Evolutionary conservation across 1,139 yeast genomes (phyloP), one percentile per base, ranked within the genome.

Genomic region (Zygosaccharomyces pseudobailii): DNA sequence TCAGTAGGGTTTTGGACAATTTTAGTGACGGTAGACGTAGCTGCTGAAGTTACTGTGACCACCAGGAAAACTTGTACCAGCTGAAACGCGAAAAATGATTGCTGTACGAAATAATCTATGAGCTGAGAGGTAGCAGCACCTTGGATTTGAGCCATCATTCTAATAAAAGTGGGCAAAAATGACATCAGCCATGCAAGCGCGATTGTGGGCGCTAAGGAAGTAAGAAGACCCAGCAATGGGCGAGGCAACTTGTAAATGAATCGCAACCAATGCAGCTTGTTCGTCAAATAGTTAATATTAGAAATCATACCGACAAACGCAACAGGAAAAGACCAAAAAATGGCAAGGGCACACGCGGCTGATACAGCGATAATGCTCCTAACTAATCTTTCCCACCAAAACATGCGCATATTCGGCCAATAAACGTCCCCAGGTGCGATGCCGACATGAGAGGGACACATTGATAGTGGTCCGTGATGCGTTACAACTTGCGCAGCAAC

Each of bases 231-330:
- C 69, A 81, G 71, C 46, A 92, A 69, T 25, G 65, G 69, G 1
- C 55, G 34, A 27, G 97, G 97, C 71, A 88, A 70, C 28, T 82
- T 77, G 62, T 82, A 68, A 57, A 92, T 78, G 66, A 87, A 90
- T 25, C 71, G 65, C 58, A 90, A 76, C 74, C 84, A 89, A 20
- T 72, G 86, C 22, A 89, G 74, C 54, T 79, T 80, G 44, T 79
- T 72, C 34, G 84, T 86, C 66, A 89, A 73, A 58, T 75, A 77
- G 54, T 84, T 80, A 58, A 92, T 78, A 69, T 90, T 90, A 21
- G 97, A 89, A 55, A 92, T 78, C 61, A 84, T 74, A 82, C 97
- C 97, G 47, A 92, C 96, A 66, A 88, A 87, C 2, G 97, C 96
- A 45, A 90, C 97, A 17, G 97, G 97, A 59, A 89, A 75, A 50